Percentiles rank a stretch among this genome's conserved stretches.
Conservation (phyloP, 2,329 filamentous ascomycete species). For the Aspergillus latus region DNA sequence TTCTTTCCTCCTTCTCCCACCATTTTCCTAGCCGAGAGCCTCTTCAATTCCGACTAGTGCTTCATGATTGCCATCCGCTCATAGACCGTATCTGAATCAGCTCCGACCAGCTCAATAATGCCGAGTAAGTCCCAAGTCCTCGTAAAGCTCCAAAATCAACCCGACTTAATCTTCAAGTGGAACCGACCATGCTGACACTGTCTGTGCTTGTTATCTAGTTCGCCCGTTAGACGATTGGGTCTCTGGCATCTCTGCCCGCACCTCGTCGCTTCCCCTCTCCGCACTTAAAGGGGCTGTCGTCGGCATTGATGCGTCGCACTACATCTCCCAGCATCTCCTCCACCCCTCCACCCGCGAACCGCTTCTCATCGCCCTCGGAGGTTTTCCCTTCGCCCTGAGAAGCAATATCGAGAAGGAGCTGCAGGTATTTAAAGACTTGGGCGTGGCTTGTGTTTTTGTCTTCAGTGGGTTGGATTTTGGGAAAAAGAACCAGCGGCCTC, state of each 20-base stretch:
- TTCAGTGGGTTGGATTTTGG: conserved; percentile 85
- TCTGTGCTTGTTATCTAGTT: conserved; percentile 32
- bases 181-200: conserved; percentile 3
- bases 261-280: conserved; percentile 61
- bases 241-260: conserved; percentile 50
- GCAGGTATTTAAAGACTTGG: conserved; percentile 66
- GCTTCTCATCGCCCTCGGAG: conserved; percentile 83
- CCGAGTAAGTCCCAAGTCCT: conserved; percentile 34
- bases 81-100: conserved; percentile 17
- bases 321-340: conserved; percentile 75
- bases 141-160: conserved; percentile 8
- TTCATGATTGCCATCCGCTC: conserved; percentile 31
- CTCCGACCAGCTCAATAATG: conserved; percentile 34
- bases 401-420: conserved; percentile 75
- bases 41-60: conserved; percentile 14
- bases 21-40: background rate
- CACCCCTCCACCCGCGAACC: conserved; percentile 74
- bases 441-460: conserved; percentile 79
- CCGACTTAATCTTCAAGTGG: background rate
- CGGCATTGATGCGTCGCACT: conserved; percentile 87
- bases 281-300: conserved; percentile 73
- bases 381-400: conserved; percentile 76
- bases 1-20: background rate
- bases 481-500: conserved; percentile 66
- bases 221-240: conserved; percentile 60